These are phyloP conservation scores for Articulospora tetracladia DNA, from an alignment of 495 filamentous ascomycete species.

Conservation along the genomic window DNA sequence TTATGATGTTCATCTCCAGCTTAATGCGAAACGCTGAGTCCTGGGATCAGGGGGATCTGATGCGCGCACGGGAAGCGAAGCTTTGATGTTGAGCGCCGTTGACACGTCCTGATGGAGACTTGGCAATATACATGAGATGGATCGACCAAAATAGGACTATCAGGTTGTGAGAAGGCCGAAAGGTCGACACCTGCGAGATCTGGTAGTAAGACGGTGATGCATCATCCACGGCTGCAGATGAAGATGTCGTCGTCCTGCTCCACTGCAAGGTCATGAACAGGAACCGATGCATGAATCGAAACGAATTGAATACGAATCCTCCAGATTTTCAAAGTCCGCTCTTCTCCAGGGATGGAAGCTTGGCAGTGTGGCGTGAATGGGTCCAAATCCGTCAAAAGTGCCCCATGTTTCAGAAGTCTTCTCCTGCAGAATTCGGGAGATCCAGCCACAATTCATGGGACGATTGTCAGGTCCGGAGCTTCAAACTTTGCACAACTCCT, in stretches of 20 bases:
- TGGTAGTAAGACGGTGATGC: too few relatives aligned
- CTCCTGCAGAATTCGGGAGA: background rate
- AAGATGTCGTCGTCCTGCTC: too few relatives aligned
- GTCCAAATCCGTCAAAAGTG: background rate
- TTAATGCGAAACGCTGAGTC: background rate
- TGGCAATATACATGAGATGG: too few relatives aligned
- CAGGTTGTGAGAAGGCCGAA: too few relatives aligned
- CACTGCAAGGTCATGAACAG: too few relatives aligned
- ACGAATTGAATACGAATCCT: background rate
- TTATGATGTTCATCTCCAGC: background rate
- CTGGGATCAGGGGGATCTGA: background rate
- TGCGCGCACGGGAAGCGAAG: background rate
- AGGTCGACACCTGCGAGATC: too few relatives aligned
- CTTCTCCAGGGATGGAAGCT: background rate
- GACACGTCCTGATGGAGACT: background rate
- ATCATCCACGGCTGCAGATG: too few relatives aligned
- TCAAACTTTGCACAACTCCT: background rate
- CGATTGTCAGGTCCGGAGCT: background rate
- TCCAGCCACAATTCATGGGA: background rate
- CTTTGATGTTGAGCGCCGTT: background rate
- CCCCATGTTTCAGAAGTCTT: background rate
- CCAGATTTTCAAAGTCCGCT: background rate
- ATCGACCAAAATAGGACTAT: too few relatives aligned
- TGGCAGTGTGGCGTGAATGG: background rate
- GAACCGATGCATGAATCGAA: background rate